These are phyloP conservation scores for Fusarium luffae DNA, from an alignment of 2,329 filamentous ascomycete species.

Conservation along the genomic window DNA sequence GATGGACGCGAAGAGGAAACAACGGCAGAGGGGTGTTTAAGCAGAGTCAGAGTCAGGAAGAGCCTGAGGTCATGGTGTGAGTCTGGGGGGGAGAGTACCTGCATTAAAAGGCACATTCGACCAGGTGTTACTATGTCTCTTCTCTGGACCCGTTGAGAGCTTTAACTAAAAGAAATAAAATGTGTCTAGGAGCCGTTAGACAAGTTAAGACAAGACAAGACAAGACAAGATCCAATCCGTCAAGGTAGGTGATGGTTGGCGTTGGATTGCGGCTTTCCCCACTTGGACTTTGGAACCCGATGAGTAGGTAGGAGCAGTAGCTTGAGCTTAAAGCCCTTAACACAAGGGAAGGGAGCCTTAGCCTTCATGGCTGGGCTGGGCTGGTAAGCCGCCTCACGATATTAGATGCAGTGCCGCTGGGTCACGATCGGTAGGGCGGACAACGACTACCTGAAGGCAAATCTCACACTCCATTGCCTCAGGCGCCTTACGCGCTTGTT, in stretches of 20 bases:
- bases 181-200: slow-evolving; percentile 31
- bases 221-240: neutral
- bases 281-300: slow-evolving; percentile 37
- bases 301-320: neutral
- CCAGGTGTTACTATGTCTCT: slow-evolving; percentile 24
- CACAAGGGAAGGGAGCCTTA: slow-evolving; percentile 28
- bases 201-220: neutral
- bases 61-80: slow-evolving; percentile 44
- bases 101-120: slow-evolving; percentile 46
- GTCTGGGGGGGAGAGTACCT: slow-evolving; percentile 47
- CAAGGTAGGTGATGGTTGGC: slow-evolving; percentile 41
- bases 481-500: slow-evolving; percentile 43
- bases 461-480: slow-evolving; percentile 38
- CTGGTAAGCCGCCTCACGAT: slow-evolving; percentile 43
- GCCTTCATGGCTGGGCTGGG: slow-evolving; percentile 26
- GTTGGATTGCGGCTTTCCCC: slow-evolving; percentile 42
- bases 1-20: slow-evolving; percentile 41
- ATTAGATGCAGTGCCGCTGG: slow-evolving; percentile 14
- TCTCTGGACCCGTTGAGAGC: slow-evolving; percentile 29
- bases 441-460: slow-evolving; percentile 38
- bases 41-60: slow-evolving; percentile 45
- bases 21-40: slow-evolving; percentile 45
- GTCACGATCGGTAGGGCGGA: slow-evolving; percentile 39
- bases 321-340: slow-evolving; percentile 37
- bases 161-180: slow-evolving; percentile 28